phyloP scores from a whole-genome alignment of 2,329 filamentous ascomycete species.

The Metarhizium guizhouense region DNA sequence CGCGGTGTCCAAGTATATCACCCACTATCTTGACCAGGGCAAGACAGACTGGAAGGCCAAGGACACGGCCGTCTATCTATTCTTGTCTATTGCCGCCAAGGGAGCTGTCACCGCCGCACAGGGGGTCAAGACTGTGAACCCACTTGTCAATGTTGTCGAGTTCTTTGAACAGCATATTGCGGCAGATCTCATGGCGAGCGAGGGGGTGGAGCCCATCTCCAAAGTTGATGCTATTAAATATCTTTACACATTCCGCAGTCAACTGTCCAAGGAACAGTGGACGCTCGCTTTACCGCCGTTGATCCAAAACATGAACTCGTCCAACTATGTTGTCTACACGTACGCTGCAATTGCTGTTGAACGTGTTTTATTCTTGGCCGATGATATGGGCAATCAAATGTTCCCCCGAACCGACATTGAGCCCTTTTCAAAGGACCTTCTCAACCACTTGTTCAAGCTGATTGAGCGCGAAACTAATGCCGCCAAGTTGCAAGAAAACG shows the following conservation, averaged over 20 bases:
- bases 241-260: constrained; percentile 91
- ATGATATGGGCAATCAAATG: constrained; percentile 65
- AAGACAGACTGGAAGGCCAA: constrained; percentile 92
- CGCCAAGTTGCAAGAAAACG: constrained; percentile 95
- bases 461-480: constrained; percentile 79
- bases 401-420: constrained; percentile 73
- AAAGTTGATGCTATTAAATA: constrained; percentile 99
- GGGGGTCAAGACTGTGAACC: constrained; percentile 85
- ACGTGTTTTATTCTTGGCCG: constrained; percentile 74
- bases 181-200: constrained; percentile 67
- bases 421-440: constrained; percentile 73
- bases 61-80: constrained; percentile 96
- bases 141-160: constrained; percentile 78
- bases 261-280: constrained; percentile 88
- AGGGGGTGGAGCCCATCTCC: constrained; percentile 68
- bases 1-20: constrained; percentile 81
- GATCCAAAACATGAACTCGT: constrained; percentile 81
- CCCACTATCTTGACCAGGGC: constrained; percentile 73
- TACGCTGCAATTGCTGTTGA: constrained; percentile 97
- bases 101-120: constrained; percentile 78
- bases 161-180: constrained; percentile 94
- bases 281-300: constrained; percentile 79
- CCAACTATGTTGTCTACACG: constrained; percentile 94
- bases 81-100: constrained; percentile 88
- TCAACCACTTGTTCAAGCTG: constrained; percentile 83